These are phyloP conservation scores for Trypanosoma rangeli DNA, from an alignment of 208 protist genomes.

Conservation along the genomic window DNA sequence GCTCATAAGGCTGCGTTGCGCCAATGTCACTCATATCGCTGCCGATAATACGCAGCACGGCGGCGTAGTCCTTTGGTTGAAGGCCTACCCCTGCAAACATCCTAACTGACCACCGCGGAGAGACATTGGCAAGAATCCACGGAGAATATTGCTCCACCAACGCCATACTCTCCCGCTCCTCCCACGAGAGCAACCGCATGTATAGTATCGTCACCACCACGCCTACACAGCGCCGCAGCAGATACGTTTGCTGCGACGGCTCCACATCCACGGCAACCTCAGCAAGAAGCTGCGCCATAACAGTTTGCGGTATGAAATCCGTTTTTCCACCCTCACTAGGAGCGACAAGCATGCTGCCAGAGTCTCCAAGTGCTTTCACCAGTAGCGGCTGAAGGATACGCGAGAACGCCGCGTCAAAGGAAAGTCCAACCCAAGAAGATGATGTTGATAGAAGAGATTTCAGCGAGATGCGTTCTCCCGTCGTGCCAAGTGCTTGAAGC, in stretches of 20 bases:
- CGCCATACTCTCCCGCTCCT: neutral
- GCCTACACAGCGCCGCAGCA: slow-evolving; percentile 25
- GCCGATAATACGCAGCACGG: slow-evolving; percentile 18
- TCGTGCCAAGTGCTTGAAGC: slow-evolving; percentile 22
- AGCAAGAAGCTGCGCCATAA: slow-evolving; percentile 1
- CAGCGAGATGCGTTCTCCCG: slow-evolving; percentile 22
- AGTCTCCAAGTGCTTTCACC: neutral
- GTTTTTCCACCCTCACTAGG: neutral
- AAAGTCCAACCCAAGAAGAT: neutral
- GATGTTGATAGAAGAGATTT: slow-evolving; percentile 4
- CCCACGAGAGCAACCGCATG: slow-evolving; percentile 16
- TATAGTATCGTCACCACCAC: slow-evolving; percentile 28
- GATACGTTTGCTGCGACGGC: neutral
- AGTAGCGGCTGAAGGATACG: slow-evolving; percentile 9
- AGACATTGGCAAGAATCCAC: slow-evolving; percentile 31
- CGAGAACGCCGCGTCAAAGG: slow-evolving; percentile 19
- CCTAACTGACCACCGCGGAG: slow-evolving; percentile 23
- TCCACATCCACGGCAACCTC: slow-evolving; percentile 1
- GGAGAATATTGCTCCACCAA: slow-evolving; percentile 19
- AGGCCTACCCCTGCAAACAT: slow-evolving; percentile 19
- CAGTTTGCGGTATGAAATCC: slow-evolving; percentile 25
- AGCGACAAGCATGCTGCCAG: neutral
- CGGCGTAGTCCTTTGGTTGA: neutral
- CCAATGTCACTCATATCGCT: slow-evolving; percentile 19
- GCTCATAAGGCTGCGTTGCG: neutral